A percentile compares a stretch with the other conserved stretches of the same genome.
Evolutionary conservation across 495 filamentous ascomycete genomes (phyloP).

Genomic region (Pseudomonodictys pantanalensis): DNA sequence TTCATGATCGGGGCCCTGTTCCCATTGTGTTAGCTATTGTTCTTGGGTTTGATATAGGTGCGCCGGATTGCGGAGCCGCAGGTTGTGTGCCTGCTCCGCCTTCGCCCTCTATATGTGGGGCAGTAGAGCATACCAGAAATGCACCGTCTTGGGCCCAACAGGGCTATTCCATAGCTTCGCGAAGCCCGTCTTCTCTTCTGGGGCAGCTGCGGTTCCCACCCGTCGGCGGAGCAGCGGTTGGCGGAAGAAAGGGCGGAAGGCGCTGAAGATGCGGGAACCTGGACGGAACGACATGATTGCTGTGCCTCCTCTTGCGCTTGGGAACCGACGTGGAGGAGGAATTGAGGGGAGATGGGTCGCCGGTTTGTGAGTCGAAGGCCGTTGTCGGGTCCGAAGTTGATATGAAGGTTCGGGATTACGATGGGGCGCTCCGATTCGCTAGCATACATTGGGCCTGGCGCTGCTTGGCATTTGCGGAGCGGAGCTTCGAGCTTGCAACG

Average conservation of each 20-base stretch:
- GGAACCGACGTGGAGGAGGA: constrained; percentile 1
- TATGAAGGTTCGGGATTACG: not conserved
- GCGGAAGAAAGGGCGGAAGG: constrained; percentile 47
- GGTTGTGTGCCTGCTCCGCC: not conserved
- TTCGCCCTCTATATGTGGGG: not conserved
- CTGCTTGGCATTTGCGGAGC: too few species aligned
- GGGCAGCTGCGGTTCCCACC: constrained; percentile 61
- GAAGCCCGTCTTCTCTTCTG: constrained; percentile 58
- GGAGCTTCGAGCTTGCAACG: too few species aligned
- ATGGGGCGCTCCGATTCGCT: not conserved
- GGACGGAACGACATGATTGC: constrained; percentile 51
- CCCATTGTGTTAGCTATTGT: not conserved
- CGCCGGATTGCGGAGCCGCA: not conserved
- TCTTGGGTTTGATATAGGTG: not conserved
- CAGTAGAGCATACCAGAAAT: constrained; percentile 80
- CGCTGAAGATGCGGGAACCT: constrained; percentile 38
- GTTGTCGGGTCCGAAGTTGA: not conserved
- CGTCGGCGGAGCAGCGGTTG: constrained; percentile 56
- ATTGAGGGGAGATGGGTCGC: constrained; percentile 11
- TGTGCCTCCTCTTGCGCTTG: constrained; percentile 10
- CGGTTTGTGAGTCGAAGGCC: not conserved
- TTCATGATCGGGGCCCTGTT: constrained; percentile 94
- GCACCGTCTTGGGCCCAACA: constrained; percentile 89
- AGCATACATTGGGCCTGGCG: not conserved
- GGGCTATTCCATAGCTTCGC: constrained; percentile 82